These are phyloP conservation scores for Starmera amethionina DNA, from an alignment of 805 yeast genomes.

Conservation along the genomic window DNA sequence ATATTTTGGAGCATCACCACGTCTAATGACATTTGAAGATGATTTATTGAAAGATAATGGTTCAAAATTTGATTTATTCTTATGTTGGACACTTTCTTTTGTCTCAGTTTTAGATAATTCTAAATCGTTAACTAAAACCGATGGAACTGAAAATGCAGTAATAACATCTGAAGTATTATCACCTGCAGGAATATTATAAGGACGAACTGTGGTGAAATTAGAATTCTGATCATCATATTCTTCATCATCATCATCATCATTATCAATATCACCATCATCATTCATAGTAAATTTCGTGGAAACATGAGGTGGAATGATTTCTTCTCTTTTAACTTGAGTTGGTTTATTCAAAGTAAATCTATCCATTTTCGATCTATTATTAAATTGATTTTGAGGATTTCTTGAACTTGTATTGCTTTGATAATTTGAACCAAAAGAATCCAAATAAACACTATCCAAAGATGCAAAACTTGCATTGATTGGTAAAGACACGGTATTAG, in stretches of 20 bases:
- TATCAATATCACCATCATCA: conserved; percentile 3
- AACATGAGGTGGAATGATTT: conserved; percentile 10
- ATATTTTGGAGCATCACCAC: conserved; percentile 12
- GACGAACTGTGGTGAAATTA: not conserved
- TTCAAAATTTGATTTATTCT: not conserved
- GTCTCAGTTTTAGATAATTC: not conserved
- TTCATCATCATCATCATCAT: conserved; percentile 2
- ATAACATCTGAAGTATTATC: not conserved
- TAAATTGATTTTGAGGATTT: conserved; percentile 1
- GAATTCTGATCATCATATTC: conserved; percentile 19
- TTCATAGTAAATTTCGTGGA: conserved; percentile 1
- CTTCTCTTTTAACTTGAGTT: conserved; percentile 3
- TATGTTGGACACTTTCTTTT: not conserved
- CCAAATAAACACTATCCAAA: conserved; percentile 58
- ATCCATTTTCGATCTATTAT: conserved; percentile 7
- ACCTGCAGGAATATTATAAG: not conserved
- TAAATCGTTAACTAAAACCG: conserved; percentile 5
- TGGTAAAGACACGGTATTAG: conserved; percentile 59
- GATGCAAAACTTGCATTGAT: conserved; percentile 72
- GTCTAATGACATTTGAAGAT: not conserved
- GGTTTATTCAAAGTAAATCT: conserved; percentile 11
- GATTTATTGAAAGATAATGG: not conserved
- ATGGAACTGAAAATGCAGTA: conserved; percentile 9
- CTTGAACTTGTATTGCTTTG: conserved; percentile 11
- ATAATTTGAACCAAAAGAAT: conserved; percentile 27